A percentile compares a stretch with the other conserved stretches of the same genome.
These are phyloP conservation scores for Rhipidocladum racemiflorum DNA, from an alignment of 176 grass and related monocot genomes.

Conservation along the genomic window DNA sequence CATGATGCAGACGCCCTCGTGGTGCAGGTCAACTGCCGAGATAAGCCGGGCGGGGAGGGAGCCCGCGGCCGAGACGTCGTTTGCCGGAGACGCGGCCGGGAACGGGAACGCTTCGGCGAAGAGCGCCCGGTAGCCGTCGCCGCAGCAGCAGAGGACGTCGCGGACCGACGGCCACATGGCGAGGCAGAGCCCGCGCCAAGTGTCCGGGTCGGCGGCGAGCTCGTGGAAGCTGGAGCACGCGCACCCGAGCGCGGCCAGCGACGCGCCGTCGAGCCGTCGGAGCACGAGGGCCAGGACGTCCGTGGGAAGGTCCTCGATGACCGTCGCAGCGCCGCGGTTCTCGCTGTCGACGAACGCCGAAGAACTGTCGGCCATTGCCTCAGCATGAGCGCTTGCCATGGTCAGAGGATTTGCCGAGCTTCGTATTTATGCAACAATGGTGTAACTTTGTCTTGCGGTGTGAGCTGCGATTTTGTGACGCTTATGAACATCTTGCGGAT, in stretches of 20 bases:
- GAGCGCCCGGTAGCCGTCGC: slow-evolving; percentile 35
- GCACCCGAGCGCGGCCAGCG: slow-evolving; percentile 55
- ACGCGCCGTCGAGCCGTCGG: slow-evolving; percentile 52
- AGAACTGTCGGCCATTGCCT: not conserved
- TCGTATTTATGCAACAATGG: not conserved
- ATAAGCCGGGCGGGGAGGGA: slow-evolving; percentile 37
- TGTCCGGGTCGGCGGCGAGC: slow-evolving; percentile 42
- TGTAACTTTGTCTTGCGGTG: not conserved
- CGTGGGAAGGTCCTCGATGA: slow-evolving; percentile 57
- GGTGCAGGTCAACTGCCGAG: slow-evolving; percentile 62
- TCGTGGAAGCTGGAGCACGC: slow-evolving; percentile 36
- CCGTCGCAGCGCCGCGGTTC: not conserved
- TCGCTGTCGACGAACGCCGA: not conserved
- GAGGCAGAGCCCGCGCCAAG: slow-evolving; percentile 64
- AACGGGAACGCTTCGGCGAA: slow-evolving; percentile 54
- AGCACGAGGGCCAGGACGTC: slow-evolving; percentile 53
- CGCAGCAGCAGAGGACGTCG: not conserved
- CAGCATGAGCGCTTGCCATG: not conserved
- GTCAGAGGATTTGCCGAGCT: not conserved
- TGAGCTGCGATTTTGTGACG: not conserved
- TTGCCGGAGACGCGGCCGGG: slow-evolving; percentile 22
- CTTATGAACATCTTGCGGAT: not conserved
- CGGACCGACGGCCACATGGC: slow-evolving; percentile 59
- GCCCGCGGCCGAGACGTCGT: not conserved
- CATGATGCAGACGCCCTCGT: slow-evolving; percentile 37